A percentile compares a stretch with the other conserved stretches of the same genome.
These are phyloP conservation scores for Diatrype stigma DNA, from an alignment of 2,329 filamentous ascomycete genomes.

Conservation along the genomic window DNA sequence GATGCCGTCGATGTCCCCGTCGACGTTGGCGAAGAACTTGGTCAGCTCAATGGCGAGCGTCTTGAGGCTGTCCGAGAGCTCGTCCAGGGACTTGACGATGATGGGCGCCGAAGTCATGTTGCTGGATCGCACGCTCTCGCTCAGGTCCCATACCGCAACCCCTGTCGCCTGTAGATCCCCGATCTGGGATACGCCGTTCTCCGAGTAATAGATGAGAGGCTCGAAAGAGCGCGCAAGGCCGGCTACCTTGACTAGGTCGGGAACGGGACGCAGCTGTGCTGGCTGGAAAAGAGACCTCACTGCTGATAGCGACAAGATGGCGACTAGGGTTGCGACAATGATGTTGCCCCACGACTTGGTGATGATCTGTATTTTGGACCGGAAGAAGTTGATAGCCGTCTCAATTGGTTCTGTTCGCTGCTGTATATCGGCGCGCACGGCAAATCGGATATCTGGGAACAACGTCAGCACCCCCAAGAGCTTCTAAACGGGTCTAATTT, in stretches of 20 bases:
- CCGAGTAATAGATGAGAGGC: constrained; percentile 90
- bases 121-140: constrained; percentile 81
- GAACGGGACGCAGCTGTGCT: constrained; percentile 61
- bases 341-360: constrained; percentile 69
- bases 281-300: constrained; percentile 67
- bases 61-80: constrained; percentile 80
- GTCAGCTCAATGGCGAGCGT: constrained; percentile 80
- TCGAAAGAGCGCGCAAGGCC: constrained; percentile 88
- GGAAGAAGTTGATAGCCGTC: constrained; percentile 61
- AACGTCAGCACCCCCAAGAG: constrained; percentile 13
- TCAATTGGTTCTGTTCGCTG: constrained; percentile 84
- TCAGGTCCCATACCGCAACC: constrained; percentile 90
- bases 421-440: constrained; percentile 80
- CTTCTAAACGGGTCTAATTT: too few species aligned
- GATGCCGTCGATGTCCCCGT: constrained; percentile 88
- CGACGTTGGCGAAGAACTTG: constrained; percentile 88
- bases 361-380: constrained; percentile 53
- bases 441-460: constrained; percentile 75
- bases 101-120: constrained; percentile 87
- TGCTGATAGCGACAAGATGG: constrained; percentile 61
- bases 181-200: constrained; percentile 81
- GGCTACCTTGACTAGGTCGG: constrained; percentile 87
- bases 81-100: constrained; percentile 82
- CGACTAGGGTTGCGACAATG: constrained; percentile 56
- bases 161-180: constrained; percentile 86